Evolutionary conservation across 2,329 filamentous ascomycete species (phyloP), one percentile per base, ranked within the genome.

Genomic region (Dactylellina leptospora): DNA sequence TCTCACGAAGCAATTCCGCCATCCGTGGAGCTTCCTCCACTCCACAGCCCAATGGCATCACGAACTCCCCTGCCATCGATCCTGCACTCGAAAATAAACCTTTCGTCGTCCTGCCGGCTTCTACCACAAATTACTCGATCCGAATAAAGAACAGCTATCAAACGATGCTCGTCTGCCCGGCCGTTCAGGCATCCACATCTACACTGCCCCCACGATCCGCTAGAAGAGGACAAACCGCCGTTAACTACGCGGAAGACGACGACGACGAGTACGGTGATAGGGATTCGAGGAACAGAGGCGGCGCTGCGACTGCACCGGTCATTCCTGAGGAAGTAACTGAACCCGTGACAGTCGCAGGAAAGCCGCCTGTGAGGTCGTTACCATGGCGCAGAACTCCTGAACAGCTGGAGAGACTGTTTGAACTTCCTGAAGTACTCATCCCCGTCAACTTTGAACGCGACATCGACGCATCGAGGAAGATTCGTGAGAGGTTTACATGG

Each of bases 201-300:
- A 74, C 75, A 30, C 58, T 76, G 27, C 74, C 74, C 2, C 74
- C 74, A 16, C 71, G 75, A 27, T 75, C 75, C n/a, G 97, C 95
- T 6, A 97, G 99, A 83, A 90, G 95, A 80, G 95, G 95, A 66
- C 97, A 95, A 1, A 95, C 91, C 30, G 91, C 93, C 74, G 95
- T 97, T 81, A 99, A 97, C 82, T 99, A 99, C 79, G 93, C 95
- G 22, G 95, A 99, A 79, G 93, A 97, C 79, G 93, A 93, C 48
- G 96, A 89, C 78, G 93, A 97, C 75, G 92, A 93, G 77, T 84
- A 83, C 74, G 82, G 83, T 36, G 83, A 84, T 36, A 82, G 69
- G 13, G 59, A 42, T 11, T 51, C 44, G 1, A 50, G 60, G 36
- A 28, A 33, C 27, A 40, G 59, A 23, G 60, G 69, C 1, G 61